Evolutionary conservation across 768 basidiomycete species (phyloP), one percentile per base, ranked within the genome.

Genomic region (Hydnomerulius pinastri): DNA sequence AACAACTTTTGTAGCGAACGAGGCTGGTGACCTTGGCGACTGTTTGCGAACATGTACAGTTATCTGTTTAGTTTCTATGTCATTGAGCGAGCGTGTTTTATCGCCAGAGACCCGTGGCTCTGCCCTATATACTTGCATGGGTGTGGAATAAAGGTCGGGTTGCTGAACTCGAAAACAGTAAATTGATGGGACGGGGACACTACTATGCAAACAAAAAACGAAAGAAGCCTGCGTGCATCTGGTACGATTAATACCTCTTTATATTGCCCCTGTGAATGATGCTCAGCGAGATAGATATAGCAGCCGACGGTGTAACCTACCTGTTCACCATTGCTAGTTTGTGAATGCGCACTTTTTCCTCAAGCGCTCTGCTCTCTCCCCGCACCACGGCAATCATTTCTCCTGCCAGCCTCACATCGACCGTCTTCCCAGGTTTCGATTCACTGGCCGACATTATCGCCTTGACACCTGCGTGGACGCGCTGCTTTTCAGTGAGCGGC

Each of bases 401-500:
- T 62, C 82, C 75, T 25, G 92, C 92, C 53, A 96, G 66, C 51
- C 92, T 73, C 60, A 87, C 82, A 55, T 84, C 82, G 6, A 87
- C 54, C 0, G 72, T 78, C 58, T 77, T 77, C 20, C 86, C 87
- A 0, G 77, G 65, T 35, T 77, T 76, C 48, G 69, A 72, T 51
- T 85, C 76, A 53, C 81, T 79, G 11, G 81, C 83, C 5, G 83
- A 71, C 38, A 92, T 56, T 13, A 97, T 84, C 79, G 87, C 90
- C 53, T 75, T 64, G 30, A 96, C 74, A 3, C 84, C 93, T 41
- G 73, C 78, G 28, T 81, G 77, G 38, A 82, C 80, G 29, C 92
- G 77, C 71, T 94, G 92, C 63, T 87, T 82, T 71, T 93, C 92
- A 45, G 76, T 84, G 49, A 97, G 73, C 1, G 91, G 83, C 11